Evolutionary conservation across 345 rosid species (phyloP).

Genomic region (Melaleuca alternifolia): DNA sequence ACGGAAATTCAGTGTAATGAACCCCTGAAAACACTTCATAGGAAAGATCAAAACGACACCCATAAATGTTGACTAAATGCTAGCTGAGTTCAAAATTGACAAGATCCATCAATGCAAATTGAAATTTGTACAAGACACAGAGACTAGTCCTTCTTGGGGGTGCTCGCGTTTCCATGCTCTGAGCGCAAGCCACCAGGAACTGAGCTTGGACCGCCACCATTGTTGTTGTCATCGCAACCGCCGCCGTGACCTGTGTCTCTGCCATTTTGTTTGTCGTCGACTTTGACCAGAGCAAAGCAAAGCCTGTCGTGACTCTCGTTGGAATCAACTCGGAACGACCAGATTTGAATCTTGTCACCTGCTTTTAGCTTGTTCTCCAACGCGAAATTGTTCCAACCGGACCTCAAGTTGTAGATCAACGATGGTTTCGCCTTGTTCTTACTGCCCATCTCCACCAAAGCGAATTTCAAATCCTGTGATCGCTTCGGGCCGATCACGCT

Average conservation of each 20-base stretch:
- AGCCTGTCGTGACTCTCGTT: neutral
- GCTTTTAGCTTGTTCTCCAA: neutral
- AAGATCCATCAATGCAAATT: neutral
- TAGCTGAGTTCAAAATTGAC: neutral
- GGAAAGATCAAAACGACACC: neutral
- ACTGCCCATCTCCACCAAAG: neutral
- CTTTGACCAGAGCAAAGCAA: neutral
- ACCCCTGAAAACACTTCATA: neutral
- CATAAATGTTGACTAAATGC: neutral
- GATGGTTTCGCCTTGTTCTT: neutral
- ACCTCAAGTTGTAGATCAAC: neutral
- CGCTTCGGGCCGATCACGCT: neutral
- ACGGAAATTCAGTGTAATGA: neutral
- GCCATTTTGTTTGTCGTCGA: neutral
- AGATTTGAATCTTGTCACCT: neutral
- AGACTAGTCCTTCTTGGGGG: neutral
- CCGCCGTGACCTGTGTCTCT: neutral
- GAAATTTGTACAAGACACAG: neutral
- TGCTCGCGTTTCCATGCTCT: neutral
- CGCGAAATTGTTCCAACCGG: neutral
- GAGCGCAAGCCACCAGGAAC: neutral
- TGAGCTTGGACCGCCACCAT: neutral
- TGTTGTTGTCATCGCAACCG: neutral
- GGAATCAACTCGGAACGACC: neutral
- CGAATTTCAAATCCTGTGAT: neutral